Conservation (phyloP, 257 asterid species). For the Jacaranda copaia region DNA sequence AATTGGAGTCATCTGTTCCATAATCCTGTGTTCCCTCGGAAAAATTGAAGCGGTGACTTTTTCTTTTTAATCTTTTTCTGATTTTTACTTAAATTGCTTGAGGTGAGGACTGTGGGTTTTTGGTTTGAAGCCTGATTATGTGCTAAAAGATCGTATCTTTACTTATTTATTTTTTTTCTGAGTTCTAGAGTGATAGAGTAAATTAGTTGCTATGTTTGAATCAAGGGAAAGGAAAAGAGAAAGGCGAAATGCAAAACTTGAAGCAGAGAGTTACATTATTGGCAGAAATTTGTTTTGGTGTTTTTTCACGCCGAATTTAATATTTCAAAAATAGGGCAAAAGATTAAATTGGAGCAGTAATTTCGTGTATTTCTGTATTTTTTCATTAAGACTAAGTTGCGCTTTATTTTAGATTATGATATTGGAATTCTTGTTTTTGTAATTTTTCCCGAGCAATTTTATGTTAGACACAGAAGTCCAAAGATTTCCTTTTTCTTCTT, state of each 20-base stretch:
- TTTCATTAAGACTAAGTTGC: slow-evolving; percentile 14
- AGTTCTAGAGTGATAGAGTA: slow-evolving; percentile 27
- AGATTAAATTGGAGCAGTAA: slow-evolving; percentile 9
- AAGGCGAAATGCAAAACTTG: too few relatives aligned
- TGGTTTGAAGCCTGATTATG: slow-evolving; percentile 3
- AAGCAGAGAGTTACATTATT: too few relatives aligned
- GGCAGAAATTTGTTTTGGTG: too few relatives aligned
- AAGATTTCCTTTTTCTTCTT: background rate
- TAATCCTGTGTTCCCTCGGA: background rate
- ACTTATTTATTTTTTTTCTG: background rate
- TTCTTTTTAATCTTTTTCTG: background rate
- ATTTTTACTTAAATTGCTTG: slow-evolving; percentile 2
- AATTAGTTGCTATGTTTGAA: background rate
- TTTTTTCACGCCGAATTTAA: too few relatives aligned
- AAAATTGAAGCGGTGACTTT: slow-evolving; percentile 26
- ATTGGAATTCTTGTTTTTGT: slow-evolving; percentile 3
- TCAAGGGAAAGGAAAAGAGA: too few relatives aligned
- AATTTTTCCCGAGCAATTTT: slow-evolving; percentile 8
- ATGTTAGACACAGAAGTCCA: slow-evolving; percentile 19
- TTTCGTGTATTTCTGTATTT: background rate
- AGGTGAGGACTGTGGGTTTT: slow-evolving; percentile 31
- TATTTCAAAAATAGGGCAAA: background rate
- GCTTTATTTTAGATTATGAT: background rate
- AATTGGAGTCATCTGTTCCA: background rate
- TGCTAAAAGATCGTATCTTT: background rate